Conservation (phyloP, 2,329 filamentous ascomycete genomes). For the Fusarium buxicola region DNA sequence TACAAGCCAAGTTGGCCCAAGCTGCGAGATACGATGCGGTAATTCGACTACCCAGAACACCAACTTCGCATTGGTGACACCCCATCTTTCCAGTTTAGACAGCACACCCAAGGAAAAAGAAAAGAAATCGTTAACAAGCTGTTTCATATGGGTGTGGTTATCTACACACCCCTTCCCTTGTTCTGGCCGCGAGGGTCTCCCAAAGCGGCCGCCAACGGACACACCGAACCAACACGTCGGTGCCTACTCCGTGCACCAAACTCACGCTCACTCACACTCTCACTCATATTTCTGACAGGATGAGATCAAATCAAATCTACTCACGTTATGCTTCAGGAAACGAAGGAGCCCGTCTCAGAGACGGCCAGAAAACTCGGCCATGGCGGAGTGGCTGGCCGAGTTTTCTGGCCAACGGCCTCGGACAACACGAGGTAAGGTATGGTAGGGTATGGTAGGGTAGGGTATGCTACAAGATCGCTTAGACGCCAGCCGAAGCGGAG, state of each 20-base stretch:
- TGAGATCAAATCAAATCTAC: too few relatives aligned
- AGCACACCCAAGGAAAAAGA: not conserved
- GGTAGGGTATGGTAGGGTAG: too few relatives aligned
- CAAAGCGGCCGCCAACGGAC: not conserved
- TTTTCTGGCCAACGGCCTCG: conserved; percentile 2
- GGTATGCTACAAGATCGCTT: not conserved
- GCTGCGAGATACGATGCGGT: not conserved
- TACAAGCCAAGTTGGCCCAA: not conserved
- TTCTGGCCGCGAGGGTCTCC: not conserved
- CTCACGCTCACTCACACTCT: too few relatives aligned
- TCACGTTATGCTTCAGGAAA: too few relatives aligned
- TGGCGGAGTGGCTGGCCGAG: too few relatives aligned
- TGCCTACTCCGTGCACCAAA: too few relatives aligned
- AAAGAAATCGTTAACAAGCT: not conserved
- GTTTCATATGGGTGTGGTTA: too few relatives aligned
- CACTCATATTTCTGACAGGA: too few relatives aligned
- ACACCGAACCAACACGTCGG: not conserved
- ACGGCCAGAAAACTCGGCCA: not conserved
- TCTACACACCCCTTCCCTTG: not conserved
- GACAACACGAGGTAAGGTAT: too few relatives aligned
- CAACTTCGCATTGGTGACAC: not conserved
- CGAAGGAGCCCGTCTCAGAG: too few relatives aligned
- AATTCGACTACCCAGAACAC: not conserved
- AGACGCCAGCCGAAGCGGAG: not conserved
- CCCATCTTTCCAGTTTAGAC: not conserved